phyloP scores from a whole-genome alignment of 345 rosid genomes.

The Lepidium sativum region DNA sequence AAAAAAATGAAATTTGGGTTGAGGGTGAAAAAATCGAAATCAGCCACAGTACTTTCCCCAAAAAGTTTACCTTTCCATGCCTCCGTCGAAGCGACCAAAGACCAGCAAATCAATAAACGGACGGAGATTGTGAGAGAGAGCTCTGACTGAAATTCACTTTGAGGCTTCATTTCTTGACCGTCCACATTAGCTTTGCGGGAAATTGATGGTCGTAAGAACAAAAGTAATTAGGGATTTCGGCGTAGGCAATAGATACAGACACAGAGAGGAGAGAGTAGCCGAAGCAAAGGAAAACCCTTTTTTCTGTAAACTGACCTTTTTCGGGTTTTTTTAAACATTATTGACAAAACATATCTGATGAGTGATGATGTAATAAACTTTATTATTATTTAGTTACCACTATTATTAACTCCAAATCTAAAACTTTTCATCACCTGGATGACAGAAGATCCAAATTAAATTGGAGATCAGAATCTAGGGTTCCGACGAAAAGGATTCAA shows the following conservation, averaged over 20 bases:
- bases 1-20: not conserved
- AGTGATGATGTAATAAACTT: too few species aligned
- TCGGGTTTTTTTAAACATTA: not conserved
- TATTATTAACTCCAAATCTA: too few species aligned
- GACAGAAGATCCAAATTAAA: not conserved
- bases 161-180: not conserved
- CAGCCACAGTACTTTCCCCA: not conserved
- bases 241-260: conserved; percentile 1
- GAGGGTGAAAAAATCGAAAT: not conserved
- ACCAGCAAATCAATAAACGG: conserved; percentile 20
- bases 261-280: not conserved
- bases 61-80: conserved; percentile 43
- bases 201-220: conserved; percentile 1
- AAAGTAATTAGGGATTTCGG: conserved; percentile 19
- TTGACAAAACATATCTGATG: not conserved
- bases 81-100: conserved; percentile 34
- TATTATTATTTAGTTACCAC: too few species aligned
- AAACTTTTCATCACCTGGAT: too few species aligned
- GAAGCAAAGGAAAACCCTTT: not conserved
- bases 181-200: conserved; percentile 20
- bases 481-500: conserved; percentile 9
- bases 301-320: conserved; percentile 9
- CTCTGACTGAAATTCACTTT: not conserved
- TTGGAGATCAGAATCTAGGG: conserved; percentile 11
- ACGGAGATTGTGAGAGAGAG: conserved; percentile 24